Base-by-base conservation (phyloP, 2,329 filamentous ascomycete species). In the Apiospora kogelbergensis region DNA sequence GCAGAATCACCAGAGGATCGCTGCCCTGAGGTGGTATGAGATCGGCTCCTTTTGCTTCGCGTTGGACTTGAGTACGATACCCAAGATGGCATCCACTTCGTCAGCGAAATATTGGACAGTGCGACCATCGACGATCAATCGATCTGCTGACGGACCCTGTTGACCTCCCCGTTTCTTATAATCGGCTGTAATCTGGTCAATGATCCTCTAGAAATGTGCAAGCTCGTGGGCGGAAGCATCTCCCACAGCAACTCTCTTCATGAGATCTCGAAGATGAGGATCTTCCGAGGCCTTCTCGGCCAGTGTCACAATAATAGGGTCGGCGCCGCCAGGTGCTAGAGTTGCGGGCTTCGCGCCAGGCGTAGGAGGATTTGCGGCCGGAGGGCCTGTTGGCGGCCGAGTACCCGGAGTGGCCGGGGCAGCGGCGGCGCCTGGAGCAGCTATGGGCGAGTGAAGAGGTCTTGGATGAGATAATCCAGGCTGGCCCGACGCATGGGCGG, bases 161-260 rank as follows among this genome's bases (percentile, higher is more conserved):
- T 84, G 81, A 0, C 81, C 81, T 9, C 85, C 84, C 46, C 81
- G 87, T 48, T 81, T 84, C 73, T 85, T 86, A 73, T 87, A 87
- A 70, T 89, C 86, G 0, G 80, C 80, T 1, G 91, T 94, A 68
- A 96, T 86, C 76, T 94, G 90, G 74, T 94, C 91, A 71, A 96
- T 96, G 53, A 96, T 93, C 65, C 85, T 86, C 77, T 96, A 93
- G 73, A 96, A 96, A 71, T 90, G 88, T 63, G 89, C 89, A 15
- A 96, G 81, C 77, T 96, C 92, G 17, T 89, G 87, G 45, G 89
- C 86, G 15, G 88, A 89, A 0, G 93, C 93, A 73, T 91, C 87
- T 1, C 93, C 93, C 37, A 90, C 89, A 0, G 93, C 93, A 0
- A 96, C 93, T 67, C 93, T 89, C 78, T 93, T 93, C 93, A 96